Base-by-base conservation (phyloP, 495 filamentous ascomycete genomes). In the Trichocladium uniseriatum region DNA sequence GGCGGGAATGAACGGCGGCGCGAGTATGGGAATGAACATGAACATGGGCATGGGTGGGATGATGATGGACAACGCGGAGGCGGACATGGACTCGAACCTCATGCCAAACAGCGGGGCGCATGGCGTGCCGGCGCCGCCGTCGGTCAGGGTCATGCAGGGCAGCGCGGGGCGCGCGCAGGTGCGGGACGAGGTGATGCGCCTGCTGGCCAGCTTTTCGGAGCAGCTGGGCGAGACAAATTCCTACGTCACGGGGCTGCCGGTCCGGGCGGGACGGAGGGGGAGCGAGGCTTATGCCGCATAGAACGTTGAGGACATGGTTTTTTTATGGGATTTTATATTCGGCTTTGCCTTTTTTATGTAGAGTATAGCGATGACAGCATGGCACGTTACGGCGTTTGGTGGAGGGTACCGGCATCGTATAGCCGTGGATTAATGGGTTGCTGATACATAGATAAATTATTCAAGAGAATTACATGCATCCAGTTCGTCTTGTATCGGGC, bases 171-270 rank as follows among this genome's bases (percentile, higher is more conserved):
- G 65, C 0, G 67, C 68, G 13, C 66, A 79, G 47, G 65, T 82
- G 53, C 55, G 65, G n/a, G 69, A 72, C 6, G 80, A 83, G 64
- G 56, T 82, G 45, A 67, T 70, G 45, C 59, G 78, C 5, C 56
- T 80, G 35, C 56, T 82, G 27, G 71, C 64, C 6, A 74, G 67
- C 37, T 63, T 80, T 9, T 60, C 65, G 18, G 69, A 74, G 14
- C 71, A 75, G 43, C 56, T 77, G 5, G 49, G 45, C 18, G 58
- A 61, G 47, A 54, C 60, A 19, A 66, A 62, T 24, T 46, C 49
- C 9, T 53, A 55, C 37, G 44, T 69, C 2, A 51, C 52, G n/a
- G 41, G 52, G 41, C 48, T 68, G 38, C 59, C 64, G 31, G 63
- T 64, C 38, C 41, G 57, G 45, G 34, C 38, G 18, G 60, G 43